Evolutionary conservation across 2,329 filamentous ascomycete genomes (phyloP).

Genomic region (Apiospora pterosperma): DNA sequence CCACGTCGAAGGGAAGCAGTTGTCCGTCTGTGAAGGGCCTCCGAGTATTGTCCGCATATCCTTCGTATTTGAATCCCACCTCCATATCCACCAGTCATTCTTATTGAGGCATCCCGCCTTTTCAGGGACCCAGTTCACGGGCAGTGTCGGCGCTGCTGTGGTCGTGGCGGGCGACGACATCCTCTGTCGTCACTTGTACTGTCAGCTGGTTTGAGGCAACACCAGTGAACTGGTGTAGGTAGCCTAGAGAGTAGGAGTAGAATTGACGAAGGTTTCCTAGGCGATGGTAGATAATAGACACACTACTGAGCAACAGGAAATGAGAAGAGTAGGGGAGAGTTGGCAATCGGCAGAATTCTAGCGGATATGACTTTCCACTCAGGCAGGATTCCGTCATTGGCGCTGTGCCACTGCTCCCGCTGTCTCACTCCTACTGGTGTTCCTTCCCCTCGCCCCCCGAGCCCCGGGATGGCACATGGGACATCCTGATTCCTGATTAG

Average conservation of each 20-base stretch:
- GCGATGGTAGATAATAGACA: background rate
- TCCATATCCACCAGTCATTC: conserved; percentile 21
- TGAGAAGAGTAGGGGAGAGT: background rate
- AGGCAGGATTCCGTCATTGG: background rate
- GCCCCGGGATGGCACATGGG: background rate
- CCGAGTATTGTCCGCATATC: conserved; percentile 20
- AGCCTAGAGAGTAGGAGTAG: background rate
- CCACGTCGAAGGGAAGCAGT: conserved; percentile 19
- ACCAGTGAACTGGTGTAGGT: background rate
- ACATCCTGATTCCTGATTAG: background rate
- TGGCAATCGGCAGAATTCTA: background rate
- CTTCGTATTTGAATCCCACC: background rate
- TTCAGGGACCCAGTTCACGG: background rate
- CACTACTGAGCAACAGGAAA: background rate
- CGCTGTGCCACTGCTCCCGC: background rate
- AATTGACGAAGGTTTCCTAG: background rate
- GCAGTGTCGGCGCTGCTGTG: background rate
- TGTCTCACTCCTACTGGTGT: background rate
- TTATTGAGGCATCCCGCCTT: background rate
- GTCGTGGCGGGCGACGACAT: conserved; percentile 1
- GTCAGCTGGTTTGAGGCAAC: background rate
- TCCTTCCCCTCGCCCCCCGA: background rate
- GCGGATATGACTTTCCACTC: background rate
- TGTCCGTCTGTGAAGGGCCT: conserved; percentile 19
- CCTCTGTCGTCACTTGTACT: background rate